These are phyloP conservation scores for Trichoderma semiorbis DNA, from an alignment of 2,329 filamentous ascomycete genomes.

Conservation along the genomic window DNA sequence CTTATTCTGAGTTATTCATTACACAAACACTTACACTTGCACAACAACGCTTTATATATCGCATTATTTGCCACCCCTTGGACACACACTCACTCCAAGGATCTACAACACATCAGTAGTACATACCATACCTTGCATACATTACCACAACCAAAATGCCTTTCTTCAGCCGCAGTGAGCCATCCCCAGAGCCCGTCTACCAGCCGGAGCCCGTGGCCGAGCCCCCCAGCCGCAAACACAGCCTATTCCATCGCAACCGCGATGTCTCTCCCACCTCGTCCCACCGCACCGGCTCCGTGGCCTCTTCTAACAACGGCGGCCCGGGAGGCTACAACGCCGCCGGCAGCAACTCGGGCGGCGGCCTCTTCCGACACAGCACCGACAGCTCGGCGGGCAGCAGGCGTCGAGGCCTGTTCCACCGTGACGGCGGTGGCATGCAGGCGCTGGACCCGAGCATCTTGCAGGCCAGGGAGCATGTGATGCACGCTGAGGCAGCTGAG, in stretches of 20 bases:
- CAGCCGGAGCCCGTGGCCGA: slow-evolving; percentile 28
- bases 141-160: slow-evolving; percentile 26
- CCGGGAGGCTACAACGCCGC: slow-evolving; percentile 4
- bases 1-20: neutral
- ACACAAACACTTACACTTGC: neutral
- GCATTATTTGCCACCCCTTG: neutral
- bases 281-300: slow-evolving; percentile 8
- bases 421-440: slow-evolving; percentile 39
- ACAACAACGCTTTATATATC: neutral
- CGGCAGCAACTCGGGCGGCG: slow-evolving; percentile 6
- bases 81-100: neutral
- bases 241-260: slow-evolving; percentile 33
- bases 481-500: slow-evolving; percentile 61
- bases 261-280: slow-evolving; percentile 24
- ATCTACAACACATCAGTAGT: neutral
- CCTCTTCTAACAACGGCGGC: neutral
- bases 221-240: slow-evolving; percentile 12
- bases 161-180: slow-evolving; percentile 32
- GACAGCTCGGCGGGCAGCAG: slow-evolving; percentile 6
- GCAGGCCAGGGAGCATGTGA: slow-evolving; percentile 58
- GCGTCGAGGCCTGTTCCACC: slow-evolving; percentile 36
- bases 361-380: slow-evolving; percentile 20
- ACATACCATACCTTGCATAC: neutral
- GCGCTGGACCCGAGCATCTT: slow-evolving; percentile 59
- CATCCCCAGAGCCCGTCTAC: slow-evolving; percentile 32